Conservation (phyloP, 306 rosid species). For the Lathyrus tuberosus region DNA sequence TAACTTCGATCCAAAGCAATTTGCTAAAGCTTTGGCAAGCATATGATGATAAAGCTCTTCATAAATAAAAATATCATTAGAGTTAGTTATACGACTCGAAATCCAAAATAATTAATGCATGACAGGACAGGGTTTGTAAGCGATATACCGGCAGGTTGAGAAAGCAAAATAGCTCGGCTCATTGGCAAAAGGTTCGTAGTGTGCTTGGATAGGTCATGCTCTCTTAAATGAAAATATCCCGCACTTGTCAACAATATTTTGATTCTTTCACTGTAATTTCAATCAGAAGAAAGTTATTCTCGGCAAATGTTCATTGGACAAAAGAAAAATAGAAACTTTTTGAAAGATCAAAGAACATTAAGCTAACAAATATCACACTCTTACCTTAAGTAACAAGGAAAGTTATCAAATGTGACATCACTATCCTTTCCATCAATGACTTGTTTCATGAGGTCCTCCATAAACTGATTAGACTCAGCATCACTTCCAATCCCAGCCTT, state of each 20-base stretch:
- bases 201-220: slow-evolving; percentile 65
- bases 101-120: slow-evolving; percentile 1
- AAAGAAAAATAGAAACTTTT: neutral
- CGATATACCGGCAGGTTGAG: slow-evolving; percentile 74
- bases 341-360: neutral
- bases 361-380: neutral
- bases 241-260: slow-evolving; percentile 67
- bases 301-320: neutral
- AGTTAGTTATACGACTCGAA: slow-evolving; percentile 24
- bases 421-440: slow-evolving; percentile 58
- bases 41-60: slow-evolving; percentile 73
- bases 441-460: slow-evolving; percentile 63
- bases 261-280: slow-evolving; percentile 62
- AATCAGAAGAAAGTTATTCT: slow-evolving; percentile 1
- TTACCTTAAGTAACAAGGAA: slow-evolving; percentile 83
- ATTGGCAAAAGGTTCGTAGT: slow-evolving; percentile 76
- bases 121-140: neutral
- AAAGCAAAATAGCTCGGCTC: slow-evolving; percentile 81
- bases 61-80: slow-evolving; percentile 26
- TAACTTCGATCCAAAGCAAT: slow-evolving; percentile 68
- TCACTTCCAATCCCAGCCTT: slow-evolving; percentile 64
- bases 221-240: slow-evolving; percentile 74
- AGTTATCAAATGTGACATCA: slow-evolving; percentile 60
- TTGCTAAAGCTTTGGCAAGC: slow-evolving; percentile 83
- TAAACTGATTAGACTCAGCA: slow-evolving; percentile 47